Percentiles rank a stretch among this genome's conserved stretches.
Conservation (phyloP, 371 early-diverging fungal genomes). For the Blastocladiella emersonii region DNA sequence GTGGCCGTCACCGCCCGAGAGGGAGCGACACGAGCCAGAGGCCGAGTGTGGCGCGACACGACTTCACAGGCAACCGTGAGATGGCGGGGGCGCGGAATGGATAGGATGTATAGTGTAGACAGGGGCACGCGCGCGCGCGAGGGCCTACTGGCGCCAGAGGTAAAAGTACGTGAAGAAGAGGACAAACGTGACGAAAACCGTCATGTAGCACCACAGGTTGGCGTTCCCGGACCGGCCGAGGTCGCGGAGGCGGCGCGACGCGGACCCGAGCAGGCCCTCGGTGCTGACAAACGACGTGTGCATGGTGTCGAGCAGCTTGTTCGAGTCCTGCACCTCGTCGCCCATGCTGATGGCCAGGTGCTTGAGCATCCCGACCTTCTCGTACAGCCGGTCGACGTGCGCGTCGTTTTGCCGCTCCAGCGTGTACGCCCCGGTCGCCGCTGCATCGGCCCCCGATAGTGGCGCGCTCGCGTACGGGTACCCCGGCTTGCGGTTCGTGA, state of each 20-base stretch:
- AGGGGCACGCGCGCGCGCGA: too few species aligned
- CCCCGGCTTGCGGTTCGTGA: too few species aligned
- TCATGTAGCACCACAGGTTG: conserved; percentile 2
- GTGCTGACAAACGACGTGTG: neutral
- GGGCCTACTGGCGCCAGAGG: neutral
- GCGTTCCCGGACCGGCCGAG: neutral
- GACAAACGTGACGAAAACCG: neutral
- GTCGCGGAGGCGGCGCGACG: neutral
- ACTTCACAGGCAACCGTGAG: too few species aligned
- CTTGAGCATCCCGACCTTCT: conserved; percentile 3
- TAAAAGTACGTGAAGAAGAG: neutral
- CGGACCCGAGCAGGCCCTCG: neutral
- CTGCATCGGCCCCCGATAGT: too few species aligned
- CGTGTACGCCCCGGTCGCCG: neutral
- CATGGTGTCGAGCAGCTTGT: neutral
- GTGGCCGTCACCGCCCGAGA: too few species aligned
- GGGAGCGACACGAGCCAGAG: too few species aligned
- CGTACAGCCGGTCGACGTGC: conserved; percentile 5
- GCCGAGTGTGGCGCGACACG: too few species aligned
- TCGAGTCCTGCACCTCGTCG: neutral
- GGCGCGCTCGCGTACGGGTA: too few species aligned
- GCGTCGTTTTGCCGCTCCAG: conserved; percentile 6
- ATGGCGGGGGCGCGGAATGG: too few species aligned
- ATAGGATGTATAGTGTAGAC: too few species aligned
- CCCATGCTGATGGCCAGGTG: neutral